Percentiles rank a stretch among this genome's conserved stretches.
These are phyloP conservation scores for Conticribra guillardii DNA, from an alignment of 108 stramenopile species.

Conservation along the genomic window DNA sequence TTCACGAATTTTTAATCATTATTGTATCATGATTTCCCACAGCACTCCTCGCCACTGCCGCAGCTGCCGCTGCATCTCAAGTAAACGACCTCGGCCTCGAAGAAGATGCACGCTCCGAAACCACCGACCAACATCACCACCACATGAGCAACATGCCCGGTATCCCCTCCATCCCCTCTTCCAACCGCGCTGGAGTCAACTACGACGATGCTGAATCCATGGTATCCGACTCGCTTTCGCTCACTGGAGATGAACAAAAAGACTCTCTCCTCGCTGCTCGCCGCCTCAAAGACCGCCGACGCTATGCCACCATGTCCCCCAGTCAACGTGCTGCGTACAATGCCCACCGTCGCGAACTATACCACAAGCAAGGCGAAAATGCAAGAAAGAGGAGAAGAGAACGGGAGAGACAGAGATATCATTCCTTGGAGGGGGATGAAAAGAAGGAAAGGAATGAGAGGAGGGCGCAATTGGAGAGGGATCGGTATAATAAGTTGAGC, in stretches of 20 bases:
- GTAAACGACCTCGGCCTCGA: constrained; percentile 34
- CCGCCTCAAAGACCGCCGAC: constrained; percentile 81
- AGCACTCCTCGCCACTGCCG: constrained; percentile 50
- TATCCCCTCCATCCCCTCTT: neutral
- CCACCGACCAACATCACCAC: neutral
- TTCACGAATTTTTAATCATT: neutral
- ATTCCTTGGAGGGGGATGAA: constrained; percentile 54
- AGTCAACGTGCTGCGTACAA: constrained; percentile 83
- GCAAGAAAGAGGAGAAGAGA: constrained; percentile 74
- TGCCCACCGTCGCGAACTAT: constrained; percentile 81
- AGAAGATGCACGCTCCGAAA: neutral
- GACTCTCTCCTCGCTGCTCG: constrained; percentile 74
- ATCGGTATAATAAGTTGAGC: constrained; percentile 75
- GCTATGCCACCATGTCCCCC: constrained; percentile 80
- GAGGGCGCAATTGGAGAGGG: constrained; percentile 80
- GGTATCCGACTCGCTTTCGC: neutral
- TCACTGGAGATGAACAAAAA: constrained; percentile 40
- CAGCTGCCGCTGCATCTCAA: constrained; percentile 49
- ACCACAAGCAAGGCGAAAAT: constrained; percentile 77
- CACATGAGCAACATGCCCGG: too few species aligned
- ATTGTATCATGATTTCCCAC: too few species aligned
- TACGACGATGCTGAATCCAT: neutral
- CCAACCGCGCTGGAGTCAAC: neutral
- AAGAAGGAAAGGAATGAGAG: constrained; percentile 76
- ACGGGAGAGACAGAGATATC: constrained; percentile 78